These are phyloP conservation scores for Pythium brassicae DNA, from an alignment of 352 stramenopile species.

Conservation along the genomic window DNA sequence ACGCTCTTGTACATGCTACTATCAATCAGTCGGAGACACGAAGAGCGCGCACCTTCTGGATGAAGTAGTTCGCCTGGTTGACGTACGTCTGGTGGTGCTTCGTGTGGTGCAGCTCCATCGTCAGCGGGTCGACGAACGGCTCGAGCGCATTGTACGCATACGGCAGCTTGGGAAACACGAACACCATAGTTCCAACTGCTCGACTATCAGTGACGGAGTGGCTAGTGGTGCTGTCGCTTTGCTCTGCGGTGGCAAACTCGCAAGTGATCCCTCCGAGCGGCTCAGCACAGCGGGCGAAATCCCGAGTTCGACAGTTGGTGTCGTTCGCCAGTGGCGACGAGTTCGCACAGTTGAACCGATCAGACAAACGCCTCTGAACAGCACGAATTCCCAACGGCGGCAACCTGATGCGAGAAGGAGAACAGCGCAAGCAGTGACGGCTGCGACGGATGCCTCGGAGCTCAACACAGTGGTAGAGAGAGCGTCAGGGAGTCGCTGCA, in stretches of 20 bases:
- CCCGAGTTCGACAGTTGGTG: too few relatives aligned
- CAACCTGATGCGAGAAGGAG: too few relatives aligned
- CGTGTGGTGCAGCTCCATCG: constrained; percentile 91
- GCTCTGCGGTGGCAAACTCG: constrained; percentile 31
- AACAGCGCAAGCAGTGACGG: too few relatives aligned
- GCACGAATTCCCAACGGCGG: too few relatives aligned
- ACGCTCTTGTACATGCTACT: not conserved
- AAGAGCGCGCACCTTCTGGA: constrained; percentile 39
- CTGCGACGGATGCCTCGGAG: too few relatives aligned
- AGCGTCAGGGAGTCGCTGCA: too few relatives aligned
- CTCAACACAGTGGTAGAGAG: too few relatives aligned
- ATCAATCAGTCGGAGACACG: not conserved
- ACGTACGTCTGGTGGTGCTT: constrained; percentile 90
- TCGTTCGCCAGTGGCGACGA: too few relatives aligned
- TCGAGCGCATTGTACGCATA: constrained; percentile 88
- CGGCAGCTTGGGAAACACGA: constrained; percentile 72
- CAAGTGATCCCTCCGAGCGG: constrained; percentile 19
- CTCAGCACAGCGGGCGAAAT: not conserved
- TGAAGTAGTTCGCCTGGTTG: constrained; percentile 89
- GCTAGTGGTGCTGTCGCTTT: not conserved
- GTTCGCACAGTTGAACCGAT: too few relatives aligned
- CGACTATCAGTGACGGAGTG: too few relatives aligned
- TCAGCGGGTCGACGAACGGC: constrained; percentile 85
- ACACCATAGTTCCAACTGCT: constrained; percentile 48
- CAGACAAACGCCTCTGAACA: too few relatives aligned